These are phyloP conservation scores for Inosperma sp. DNA, from an alignment of 768 basidiomycete species.

Conservation along the genomic window DNA sequence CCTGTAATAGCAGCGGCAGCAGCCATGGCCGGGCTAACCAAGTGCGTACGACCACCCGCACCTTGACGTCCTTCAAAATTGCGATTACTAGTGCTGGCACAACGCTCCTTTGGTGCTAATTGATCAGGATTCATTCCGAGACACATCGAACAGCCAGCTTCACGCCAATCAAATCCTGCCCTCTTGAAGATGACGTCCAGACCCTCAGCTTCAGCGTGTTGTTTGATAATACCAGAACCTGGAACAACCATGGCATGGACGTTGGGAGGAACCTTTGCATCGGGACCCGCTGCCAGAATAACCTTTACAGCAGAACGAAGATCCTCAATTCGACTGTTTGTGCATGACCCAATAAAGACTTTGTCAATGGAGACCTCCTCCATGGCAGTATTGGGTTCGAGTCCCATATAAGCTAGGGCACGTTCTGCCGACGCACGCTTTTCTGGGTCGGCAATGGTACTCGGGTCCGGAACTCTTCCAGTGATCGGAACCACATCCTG, in stretches of 20 bases:
- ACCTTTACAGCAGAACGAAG: slow-evolving; percentile 81
- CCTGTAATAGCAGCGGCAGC: slow-evolving; percentile 87
- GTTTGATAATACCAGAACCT: slow-evolving; percentile 85
- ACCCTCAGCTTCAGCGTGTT: slow-evolving; percentile 88
- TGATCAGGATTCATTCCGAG: slow-evolving; percentile 95
- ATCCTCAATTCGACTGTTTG: slow-evolving; percentile 92
- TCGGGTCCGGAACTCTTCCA: slow-evolving; percentile 74
- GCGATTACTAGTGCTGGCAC: slow-evolving; percentile 88
- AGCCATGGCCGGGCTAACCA: slow-evolving; percentile 90
- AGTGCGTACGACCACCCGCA: slow-evolving; percentile 83
- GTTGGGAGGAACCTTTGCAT: slow-evolving; percentile 66
- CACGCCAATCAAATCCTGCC: slow-evolving; percentile 93
- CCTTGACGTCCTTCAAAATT: slow-evolving; percentile 92
- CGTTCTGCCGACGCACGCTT: slow-evolving; percentile 69
- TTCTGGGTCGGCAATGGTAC: slow-evolving; percentile 55
- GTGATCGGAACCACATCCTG: slow-evolving; percentile 85
- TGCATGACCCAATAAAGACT: slow-evolving; percentile 92
- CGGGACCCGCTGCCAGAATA: slow-evolving; percentile 65
- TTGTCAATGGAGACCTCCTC: slow-evolving; percentile 80
- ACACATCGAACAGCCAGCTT: slow-evolving; percentile 96
- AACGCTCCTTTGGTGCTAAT: slow-evolving; percentile 74
- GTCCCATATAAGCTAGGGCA: slow-evolving; percentile 83
- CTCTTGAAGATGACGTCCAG: slow-evolving; percentile 82
- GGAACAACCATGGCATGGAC: slow-evolving; percentile 90
- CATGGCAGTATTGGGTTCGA: slow-evolving; percentile 72